A percentile compares a stretch with the other conserved stretches of the same genome.
Conservation (phyloP, 192 early-diverging fungal species). For the Coemansia guatemalensis region DNA sequence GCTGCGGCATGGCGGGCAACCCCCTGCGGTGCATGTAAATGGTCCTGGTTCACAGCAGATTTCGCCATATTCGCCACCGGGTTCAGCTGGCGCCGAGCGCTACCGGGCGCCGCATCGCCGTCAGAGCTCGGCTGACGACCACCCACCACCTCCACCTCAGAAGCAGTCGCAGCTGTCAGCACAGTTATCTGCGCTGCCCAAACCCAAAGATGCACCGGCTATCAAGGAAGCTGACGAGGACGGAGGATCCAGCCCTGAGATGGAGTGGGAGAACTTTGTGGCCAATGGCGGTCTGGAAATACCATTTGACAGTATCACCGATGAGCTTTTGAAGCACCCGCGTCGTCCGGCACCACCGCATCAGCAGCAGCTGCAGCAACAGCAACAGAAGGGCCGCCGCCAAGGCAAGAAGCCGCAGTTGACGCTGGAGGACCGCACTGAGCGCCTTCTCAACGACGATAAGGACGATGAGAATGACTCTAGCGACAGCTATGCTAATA, state of each 20-base stretch:
- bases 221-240: conserved; percentile 16
- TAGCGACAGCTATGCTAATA: conserved; percentile 12
- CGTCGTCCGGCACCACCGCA: background rate
- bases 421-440: conserved; percentile 10
- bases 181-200: background rate
- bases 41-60: background rate
- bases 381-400: background rate
- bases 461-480: conserved; percentile 31
- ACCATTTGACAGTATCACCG: conserved; percentile 47
- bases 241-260: conserved; percentile 26
- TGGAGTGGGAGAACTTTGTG: conserved; percentile 55
- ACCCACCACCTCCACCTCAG: conserved; percentile 1
- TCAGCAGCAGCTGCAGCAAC: background rate
- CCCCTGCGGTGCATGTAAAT: conserved; percentile 1
- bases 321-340: conserved; percentile 42
- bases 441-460: conserved; percentile 15
- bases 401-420: background rate
- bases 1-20: background rate
- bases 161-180: background rate
- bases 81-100: conserved; percentile 7
- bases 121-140: conserved; percentile 28
- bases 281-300: conserved; percentile 51
- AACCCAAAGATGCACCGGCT: background rate
- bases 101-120: conserved; percentile 49
- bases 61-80: conserved; percentile 20